Conservation (phyloP, 805 yeast species). For the Teunomyces tritomae region DNA sequence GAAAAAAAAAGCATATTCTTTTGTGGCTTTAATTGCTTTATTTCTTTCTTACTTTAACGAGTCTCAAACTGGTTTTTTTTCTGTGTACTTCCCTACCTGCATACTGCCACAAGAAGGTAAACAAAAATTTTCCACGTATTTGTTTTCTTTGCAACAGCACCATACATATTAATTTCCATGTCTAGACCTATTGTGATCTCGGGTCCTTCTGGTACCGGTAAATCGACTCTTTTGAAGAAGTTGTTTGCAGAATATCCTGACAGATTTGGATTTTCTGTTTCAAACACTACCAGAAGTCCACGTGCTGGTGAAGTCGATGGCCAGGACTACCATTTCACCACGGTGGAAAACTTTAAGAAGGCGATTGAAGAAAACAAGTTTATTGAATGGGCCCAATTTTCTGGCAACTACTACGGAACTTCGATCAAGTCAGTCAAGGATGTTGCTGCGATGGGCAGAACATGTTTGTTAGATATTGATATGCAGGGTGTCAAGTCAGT, state of each 20-base stretch:
- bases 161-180: slow-evolving; percentile 10
- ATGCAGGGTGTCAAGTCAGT: slow-evolving; percentile 98
- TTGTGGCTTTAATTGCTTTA: too few relatives aligned
- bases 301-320: slow-evolving; percentile 91
- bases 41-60: too few relatives aligned
- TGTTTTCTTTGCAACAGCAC: not conserved
- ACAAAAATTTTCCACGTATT: not conserved
- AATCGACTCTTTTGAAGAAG: slow-evolving; percentile 87
- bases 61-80: not conserved
- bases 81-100: not conserved
- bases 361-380: slow-evolving; percentile 74
- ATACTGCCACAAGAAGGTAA: not conserved
- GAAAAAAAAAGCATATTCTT: too few relatives aligned
- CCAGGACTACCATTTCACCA: slow-evolving; percentile 81
- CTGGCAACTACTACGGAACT: slow-evolving; percentile 97
- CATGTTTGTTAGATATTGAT: slow-evolving; percentile 93
- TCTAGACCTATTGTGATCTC: slow-evolving; percentile 88
- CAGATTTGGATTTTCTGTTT: slow-evolving; percentile 89
- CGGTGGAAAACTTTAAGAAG: slow-evolving; percentile 74
- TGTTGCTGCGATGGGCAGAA: slow-evolving; percentile 61
- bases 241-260: slow-evolving; percentile 88
- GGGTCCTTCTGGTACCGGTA: slow-evolving; percentile 97
- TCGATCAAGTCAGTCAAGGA: slow-evolving; percentile 80
- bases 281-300: slow-evolving; percentile 89
- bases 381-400: slow-evolving; percentile 97